These are phyloP conservation scores for Clonostachys solani DNA, from an alignment of 2,329 filamentous ascomycete genomes.

Conservation along the genomic window DNA sequence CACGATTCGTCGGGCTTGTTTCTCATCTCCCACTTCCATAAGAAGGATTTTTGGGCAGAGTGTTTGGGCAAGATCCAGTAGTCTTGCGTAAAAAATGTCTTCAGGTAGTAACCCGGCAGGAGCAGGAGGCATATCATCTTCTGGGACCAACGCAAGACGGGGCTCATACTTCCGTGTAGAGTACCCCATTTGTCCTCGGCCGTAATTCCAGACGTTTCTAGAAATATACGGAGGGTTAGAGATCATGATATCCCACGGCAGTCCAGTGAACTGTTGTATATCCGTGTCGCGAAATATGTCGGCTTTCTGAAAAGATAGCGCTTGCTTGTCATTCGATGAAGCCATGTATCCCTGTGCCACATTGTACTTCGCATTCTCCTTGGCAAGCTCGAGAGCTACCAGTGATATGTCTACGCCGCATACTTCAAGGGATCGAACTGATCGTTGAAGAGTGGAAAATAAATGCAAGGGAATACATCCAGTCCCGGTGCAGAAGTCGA, in stretches of 20 bases:
- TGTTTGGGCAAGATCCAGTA: constrained; percentile 50
- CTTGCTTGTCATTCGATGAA: constrained; percentile 8
- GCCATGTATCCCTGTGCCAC: constrained; percentile 13
- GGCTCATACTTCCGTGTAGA: constrained; percentile 85
- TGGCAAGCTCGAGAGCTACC: constrained; percentile 60
- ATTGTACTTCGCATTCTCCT: constrained; percentile 57
- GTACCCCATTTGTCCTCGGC: constrained; percentile 46
- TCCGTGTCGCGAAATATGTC: constrained; percentile 43
- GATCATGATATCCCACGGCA: constrained; percentile 61
- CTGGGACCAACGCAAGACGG: constrained; percentile 67
- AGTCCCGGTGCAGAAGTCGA: constrained; percentile 88
- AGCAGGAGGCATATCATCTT: constrained; percentile 12
- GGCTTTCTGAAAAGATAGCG: constrained; percentile 38
- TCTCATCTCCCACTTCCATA: constrained; percentile 68
- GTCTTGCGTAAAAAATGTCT: constrained; percentile 62
- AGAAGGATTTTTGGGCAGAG: constrained; percentile 52
- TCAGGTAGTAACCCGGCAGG: constrained; percentile 27
- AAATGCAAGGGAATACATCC: constrained; percentile 85
- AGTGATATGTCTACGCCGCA: constrained; percentile 71
- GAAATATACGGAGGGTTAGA: constrained; percentile 95
- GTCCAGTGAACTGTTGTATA: constrained; percentile 15
- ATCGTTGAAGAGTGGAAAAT: constrained; percentile 51
- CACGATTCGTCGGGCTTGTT: constrained; percentile 63
- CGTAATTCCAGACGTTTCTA: constrained; percentile 30
- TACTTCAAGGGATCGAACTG: constrained; percentile 40